Conservation (phyloP, 2,329 filamentous ascomycete species). For the Monilinia polystroma region DNA sequence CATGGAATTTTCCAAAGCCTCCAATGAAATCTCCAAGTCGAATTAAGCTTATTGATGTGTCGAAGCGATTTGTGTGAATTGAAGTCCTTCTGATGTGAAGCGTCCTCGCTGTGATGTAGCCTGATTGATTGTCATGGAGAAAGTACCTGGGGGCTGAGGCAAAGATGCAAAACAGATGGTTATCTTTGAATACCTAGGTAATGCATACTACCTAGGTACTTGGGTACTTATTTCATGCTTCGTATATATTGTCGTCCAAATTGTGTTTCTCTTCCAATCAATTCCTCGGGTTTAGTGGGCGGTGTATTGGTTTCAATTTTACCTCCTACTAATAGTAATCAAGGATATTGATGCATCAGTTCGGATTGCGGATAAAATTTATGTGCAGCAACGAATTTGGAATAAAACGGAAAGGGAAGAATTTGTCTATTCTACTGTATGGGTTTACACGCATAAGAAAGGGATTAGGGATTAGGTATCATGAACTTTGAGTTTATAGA, state of each 20-base stretch:
- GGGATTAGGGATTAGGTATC: no score
- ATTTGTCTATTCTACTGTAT: no score
- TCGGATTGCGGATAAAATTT: background rate
- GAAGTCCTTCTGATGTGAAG: slow-evolving; percentile 3
- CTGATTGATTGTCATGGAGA: background rate
- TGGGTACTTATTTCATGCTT: background rate
- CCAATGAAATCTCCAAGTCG: background rate
- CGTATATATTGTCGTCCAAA: slow-evolving; percentile 2
- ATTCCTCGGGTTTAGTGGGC: background rate
- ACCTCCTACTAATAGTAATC: background rate
- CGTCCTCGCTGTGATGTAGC: slow-evolving; percentile 2
- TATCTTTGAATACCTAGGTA: background rate
- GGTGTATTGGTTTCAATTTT: background rate
- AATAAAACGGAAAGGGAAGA: no score
- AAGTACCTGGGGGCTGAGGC: background rate
- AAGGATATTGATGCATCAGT: background rate
- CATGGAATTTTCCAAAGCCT: background rate
- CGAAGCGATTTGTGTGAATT: background rate
- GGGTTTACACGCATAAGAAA: no score
- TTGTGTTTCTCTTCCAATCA: slow-evolving; percentile 5
- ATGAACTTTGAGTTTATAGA: no score
- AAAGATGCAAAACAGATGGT: background rate
- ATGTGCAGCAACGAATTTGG: no score
- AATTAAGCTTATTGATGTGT: background rate
- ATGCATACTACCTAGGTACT: no score